These are phyloP conservation scores for Dactylellina sp. DNA, from an alignment of 2,329 filamentous ascomycete genomes.

Conservation along the genomic window DNA sequence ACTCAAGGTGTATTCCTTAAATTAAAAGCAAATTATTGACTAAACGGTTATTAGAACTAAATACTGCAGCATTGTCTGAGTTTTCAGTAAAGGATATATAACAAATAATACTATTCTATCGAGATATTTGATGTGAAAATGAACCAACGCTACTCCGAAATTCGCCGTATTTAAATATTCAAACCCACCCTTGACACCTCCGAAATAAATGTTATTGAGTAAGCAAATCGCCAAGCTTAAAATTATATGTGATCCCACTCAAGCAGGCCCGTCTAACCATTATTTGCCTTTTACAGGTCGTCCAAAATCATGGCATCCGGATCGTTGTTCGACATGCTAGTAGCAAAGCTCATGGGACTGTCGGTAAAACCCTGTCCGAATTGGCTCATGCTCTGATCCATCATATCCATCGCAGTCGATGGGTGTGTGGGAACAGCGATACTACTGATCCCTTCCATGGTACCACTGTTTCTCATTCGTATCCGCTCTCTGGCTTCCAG, in stretches of 20 bases:
- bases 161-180: background rate
- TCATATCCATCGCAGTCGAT: conserved; percentile 30
- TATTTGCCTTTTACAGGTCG: conserved; percentile 26
- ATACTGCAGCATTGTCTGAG: no score
- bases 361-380: conserved; percentile 58
- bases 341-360: conserved; percentile 58
- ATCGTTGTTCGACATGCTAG: conserved; percentile 63
- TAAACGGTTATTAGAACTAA: no score
- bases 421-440: conserved; percentile 10
- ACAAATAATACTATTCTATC: no score
- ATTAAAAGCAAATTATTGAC: no score
- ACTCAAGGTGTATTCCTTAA: background rate
- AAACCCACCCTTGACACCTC: background rate
- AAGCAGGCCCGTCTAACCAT: background rate
- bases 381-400: conserved; percentile 31
- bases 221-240: background rate
- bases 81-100: no score
- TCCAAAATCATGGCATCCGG: conserved; percentile 77
- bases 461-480: conserved; percentile 70
- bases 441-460: conserved; percentile 14
- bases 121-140: no score
- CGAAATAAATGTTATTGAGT: background rate
- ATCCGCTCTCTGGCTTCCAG: conserved; percentile 79
- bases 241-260: background rate
- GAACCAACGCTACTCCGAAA: background rate